Conservation (phyloP, 2,329 filamentous ascomycete genomes). For the Mycogone perniciosa region DNA sequence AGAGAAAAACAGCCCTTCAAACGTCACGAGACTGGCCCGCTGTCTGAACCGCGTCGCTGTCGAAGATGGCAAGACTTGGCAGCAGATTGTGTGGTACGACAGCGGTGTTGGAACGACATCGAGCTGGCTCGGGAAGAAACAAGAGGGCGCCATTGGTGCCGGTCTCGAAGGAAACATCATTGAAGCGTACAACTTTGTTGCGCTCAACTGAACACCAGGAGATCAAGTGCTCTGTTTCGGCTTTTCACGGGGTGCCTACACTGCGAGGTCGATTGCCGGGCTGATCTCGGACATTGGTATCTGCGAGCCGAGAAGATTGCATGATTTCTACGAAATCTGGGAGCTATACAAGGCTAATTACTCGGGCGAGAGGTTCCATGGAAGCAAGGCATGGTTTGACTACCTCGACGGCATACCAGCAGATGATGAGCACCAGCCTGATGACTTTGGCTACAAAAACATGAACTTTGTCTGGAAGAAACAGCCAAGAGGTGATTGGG, state of each 20-base stretch:
- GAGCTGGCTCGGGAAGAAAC: background rate
- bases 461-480: no score
- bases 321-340: background rate
- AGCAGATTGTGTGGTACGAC: background rate
- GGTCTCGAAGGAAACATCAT: background rate
- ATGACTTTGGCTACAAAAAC: no score
- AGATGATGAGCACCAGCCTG: background rate
- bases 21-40: background rate
- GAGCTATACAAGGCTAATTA: background rate
- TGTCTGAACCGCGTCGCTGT: background rate
- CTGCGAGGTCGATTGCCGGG: background rate
- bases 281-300: background rate
- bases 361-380: background rate
- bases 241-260: background rate
- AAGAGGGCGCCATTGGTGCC: background rate
- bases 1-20: background rate
- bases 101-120: background rate
- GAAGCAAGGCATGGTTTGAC: background rate
- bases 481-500: background rate
- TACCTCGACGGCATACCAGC: background rate
- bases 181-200: background rate
- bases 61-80: background rate
- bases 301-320: background rate
- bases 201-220: background rate
- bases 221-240: background rate